Conservation (phyloP, 169 alveolate genomes). For the Cryptosporidium meleagridis region DNA sequence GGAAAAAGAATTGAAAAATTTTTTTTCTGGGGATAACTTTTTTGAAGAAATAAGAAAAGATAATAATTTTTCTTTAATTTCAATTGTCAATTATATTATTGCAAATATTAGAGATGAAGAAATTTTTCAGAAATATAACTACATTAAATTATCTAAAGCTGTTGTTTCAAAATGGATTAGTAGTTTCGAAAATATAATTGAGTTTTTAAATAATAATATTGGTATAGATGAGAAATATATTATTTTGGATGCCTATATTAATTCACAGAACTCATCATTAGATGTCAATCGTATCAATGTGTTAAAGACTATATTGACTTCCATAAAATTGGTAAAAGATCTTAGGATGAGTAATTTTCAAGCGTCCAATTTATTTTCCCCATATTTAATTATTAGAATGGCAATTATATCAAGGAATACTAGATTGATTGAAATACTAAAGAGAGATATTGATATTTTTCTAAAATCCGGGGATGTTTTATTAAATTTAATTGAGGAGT, state of each 20-base stretch:
- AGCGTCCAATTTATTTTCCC: neutral
- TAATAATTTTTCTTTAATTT: constrained; percentile 5
- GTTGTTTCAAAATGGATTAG: neutral
- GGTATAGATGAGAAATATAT: constrained; percentile 12
- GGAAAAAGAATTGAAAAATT: neutral
- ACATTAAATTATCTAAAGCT: neutral
- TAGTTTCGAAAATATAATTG: neutral
- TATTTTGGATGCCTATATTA: neutral
- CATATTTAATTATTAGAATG: constrained; percentile 28
- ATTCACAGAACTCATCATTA: neutral
- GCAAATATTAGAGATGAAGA: neutral
- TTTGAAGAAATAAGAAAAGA: neutral
- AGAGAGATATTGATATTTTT: constrained; percentile 29
- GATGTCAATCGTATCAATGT: neutral
- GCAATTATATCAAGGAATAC: neutral
- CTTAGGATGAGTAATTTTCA: neutral
- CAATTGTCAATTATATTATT: neutral
- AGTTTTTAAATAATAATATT: neutral
- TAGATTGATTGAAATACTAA: constrained; percentile 1
- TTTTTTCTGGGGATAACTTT: neutral
- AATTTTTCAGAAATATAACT: neutral
- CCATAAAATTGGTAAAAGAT: constrained; percentile 18
- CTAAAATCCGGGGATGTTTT: constrained; percentile 9
- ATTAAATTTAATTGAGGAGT: constrained; percentile 18
- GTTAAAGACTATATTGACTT: constrained; percentile 26